Percentiles rank a stretch among this genome's conserved stretches.
These are phyloP conservation scores for Kazachstania psychrophila DNA, from an alignment of 805 yeast genomes.

Conservation along the genomic window DNA sequence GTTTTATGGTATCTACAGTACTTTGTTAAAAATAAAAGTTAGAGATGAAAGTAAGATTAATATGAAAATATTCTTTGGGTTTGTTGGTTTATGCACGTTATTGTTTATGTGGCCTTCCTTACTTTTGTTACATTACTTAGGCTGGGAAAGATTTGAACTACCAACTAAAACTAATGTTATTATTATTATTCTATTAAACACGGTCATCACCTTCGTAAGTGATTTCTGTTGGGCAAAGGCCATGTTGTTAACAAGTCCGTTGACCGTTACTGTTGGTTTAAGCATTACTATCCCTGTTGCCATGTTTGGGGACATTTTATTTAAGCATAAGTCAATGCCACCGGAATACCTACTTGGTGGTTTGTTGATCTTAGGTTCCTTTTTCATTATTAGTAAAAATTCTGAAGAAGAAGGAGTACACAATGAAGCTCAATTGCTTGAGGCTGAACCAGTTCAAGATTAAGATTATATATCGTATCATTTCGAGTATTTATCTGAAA, in stretches of 20 bases:
- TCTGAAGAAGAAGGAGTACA: conserved; percentile 37
- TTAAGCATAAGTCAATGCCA: conserved; percentile 56
- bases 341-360: conserved; percentile 72
- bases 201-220: conserved; percentile 69
- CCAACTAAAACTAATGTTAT: conserved; percentile 51
- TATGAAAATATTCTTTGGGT: conserved; percentile 86
- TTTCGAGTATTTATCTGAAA: too few species aligned
- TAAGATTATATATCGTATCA: too few species aligned
- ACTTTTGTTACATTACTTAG: conserved; percentile 50
- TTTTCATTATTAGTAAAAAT: conserved; percentile 71
- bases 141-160: conserved; percentile 61
- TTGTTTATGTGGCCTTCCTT: conserved; percentile 77
- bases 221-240: conserved; percentile 97
- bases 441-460: too few species aligned
- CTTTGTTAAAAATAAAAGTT: conserved; percentile 65
- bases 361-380: conserved; percentile 65
- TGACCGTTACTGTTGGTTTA: conserved; percentile 91
- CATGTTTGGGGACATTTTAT: conserved; percentile 77
- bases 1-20: conserved; percentile 87
- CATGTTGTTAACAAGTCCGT: conserved; percentile 83
- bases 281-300: conserved; percentile 92
- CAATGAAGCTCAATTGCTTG: neutral
- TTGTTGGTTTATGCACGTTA: conserved; percentile 79
- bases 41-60: conserved; percentile 67
- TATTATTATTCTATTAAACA: conserved; percentile 51